Percentiles rank a stretch among this genome's conserved stretches.
phyloP scores from a whole-genome alignment of 495 filamentous ascomycete genomes.

The Neurospora africana region DNA sequence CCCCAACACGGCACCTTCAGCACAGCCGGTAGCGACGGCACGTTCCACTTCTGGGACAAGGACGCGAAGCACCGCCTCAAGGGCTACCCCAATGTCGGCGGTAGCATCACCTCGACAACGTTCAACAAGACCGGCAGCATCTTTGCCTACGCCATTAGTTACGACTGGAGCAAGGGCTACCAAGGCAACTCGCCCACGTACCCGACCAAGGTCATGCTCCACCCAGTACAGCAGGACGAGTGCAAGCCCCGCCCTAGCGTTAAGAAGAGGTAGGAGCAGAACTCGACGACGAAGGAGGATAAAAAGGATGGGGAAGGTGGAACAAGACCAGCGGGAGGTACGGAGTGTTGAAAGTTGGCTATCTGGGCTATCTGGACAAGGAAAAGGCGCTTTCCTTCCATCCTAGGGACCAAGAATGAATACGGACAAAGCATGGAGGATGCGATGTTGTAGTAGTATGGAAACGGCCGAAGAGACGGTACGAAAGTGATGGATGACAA shows the following conservation, averaged over 20 bases:
- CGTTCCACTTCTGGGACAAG: conserved; percentile 94
- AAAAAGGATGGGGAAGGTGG: neutral
- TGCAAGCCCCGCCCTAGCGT: conserved; percentile 31
- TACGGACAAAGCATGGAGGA: neutral
- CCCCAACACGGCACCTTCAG: conserved; percentile 79
- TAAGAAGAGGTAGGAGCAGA: conserved; percentile 28
- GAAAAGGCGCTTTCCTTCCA: neutral
- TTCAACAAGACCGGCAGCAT: conserved; percentile 77
- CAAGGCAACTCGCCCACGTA: conserved; percentile 57
- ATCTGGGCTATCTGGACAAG: neutral
- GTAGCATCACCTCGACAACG: conserved; percentile 67
- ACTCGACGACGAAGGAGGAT: neutral
- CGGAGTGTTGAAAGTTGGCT: neutral
- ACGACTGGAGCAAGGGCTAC: conserved; percentile 95
- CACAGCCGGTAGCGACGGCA: conserved; percentile 85
- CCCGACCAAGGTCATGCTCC: conserved; percentile 84
- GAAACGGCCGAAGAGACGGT: neutral
- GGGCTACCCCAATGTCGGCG: conserved; percentile 80
- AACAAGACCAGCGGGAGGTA: neutral
- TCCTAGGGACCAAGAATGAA: neutral
- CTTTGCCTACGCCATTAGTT: conserved; percentile 87
- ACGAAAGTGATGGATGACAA: neutral
- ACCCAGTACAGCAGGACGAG: conserved; percentile 71
- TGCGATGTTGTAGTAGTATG: neutral
- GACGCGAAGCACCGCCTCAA: conserved; percentile 85